Percentiles rank a stretch among this genome's conserved stretches.
These are phyloP conservation scores for Crithidia brevicula DNA, from an alignment of 208 protist species.

Conservation along the genomic window DNA sequence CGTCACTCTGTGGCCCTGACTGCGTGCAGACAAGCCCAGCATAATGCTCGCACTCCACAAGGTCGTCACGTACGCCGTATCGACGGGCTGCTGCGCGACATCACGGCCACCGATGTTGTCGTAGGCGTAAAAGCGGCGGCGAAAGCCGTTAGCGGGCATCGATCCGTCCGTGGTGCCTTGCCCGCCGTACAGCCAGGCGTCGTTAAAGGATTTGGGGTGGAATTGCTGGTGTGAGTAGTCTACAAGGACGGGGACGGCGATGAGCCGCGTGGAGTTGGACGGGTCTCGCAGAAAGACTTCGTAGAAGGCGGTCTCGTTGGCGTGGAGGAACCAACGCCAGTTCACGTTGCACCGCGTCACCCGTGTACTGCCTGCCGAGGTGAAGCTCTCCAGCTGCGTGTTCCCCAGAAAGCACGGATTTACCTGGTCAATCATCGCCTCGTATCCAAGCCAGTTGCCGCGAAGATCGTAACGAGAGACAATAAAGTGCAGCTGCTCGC, in stretches of 20 bases:
- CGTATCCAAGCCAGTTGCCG: constrained; percentile 60
- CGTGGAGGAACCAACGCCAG: constrained; percentile 44
- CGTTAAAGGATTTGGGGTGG: constrained; percentile 30
- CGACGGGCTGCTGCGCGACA: neutral
- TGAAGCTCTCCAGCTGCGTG: constrained; percentile 42
- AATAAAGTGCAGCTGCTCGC: constrained; percentile 53
- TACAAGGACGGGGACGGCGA: constrained; percentile 70
- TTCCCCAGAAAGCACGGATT: constrained; percentile 64
- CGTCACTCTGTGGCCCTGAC: constrained; percentile 6
- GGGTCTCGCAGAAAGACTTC: constrained; percentile 76
- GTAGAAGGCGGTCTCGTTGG: constrained; percentile 55
- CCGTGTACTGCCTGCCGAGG: constrained; percentile 49
- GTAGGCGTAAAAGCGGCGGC: constrained; percentile 74
- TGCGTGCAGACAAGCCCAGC: constrained; percentile 19
- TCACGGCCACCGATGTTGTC: constrained; percentile 58
- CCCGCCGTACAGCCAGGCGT: constrained; percentile 44
- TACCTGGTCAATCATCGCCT: constrained; percentile 45
- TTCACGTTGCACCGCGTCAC: constrained; percentile 41
- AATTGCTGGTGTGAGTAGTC: constrained; percentile 57
- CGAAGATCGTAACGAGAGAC: constrained; percentile 57
- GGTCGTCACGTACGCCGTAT: constrained; percentile 36
- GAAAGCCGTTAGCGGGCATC: constrained; percentile 24
- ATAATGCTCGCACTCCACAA: constrained; percentile 42
- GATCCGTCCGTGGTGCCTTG: constrained; percentile 13
- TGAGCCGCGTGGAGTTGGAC: constrained; percentile 44